These are phyloP conservation scores for Trichophaea hybrida DNA, from an alignment of 2,329 filamentous ascomycete species.

Conservation along the genomic window DNA sequence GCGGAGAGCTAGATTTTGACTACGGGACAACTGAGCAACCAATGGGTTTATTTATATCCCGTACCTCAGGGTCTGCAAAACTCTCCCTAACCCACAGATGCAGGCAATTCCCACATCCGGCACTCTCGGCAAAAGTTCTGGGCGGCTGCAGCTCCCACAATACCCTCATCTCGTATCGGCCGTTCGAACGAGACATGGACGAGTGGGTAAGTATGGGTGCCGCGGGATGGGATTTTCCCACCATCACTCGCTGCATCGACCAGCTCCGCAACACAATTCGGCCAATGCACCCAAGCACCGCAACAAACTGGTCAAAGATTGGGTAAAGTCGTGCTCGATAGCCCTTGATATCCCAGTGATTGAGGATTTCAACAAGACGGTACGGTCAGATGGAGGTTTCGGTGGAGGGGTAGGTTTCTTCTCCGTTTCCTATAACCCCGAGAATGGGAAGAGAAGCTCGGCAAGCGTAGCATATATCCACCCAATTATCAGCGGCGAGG, in stretches of 20 bases:
- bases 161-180: conserved; percentile 82
- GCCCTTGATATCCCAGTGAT: conserved; percentile 70
- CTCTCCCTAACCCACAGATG: conserved; percentile 11
- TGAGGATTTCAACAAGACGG: conserved; percentile 75
- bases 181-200: conserved; percentile 76
- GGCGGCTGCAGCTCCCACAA: conserved; percentile 91
- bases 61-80: not conserved
- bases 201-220: conserved; percentile 72
- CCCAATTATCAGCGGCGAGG: conserved; percentile 69
- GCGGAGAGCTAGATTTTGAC: conserved; percentile 81
- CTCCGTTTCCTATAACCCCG: conserved; percentile 80
- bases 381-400: conserved; percentile 56
- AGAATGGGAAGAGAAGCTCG: conserved; percentile 68
- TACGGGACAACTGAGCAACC: conserved; percentile 66
- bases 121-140: conserved; percentile 87
- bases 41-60: conserved; percentile 39
- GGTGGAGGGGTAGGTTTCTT: conserved; percentile 76
- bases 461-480: conserved; percentile 88
- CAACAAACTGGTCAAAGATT: conserved; percentile 84
- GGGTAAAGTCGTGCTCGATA: conserved; percentile 65
- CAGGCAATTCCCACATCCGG: conserved; percentile 79
- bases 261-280: conserved; percentile 81
- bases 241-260: conserved; percentile 66
- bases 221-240: conserved; percentile 74
- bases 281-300: conserved; percentile 70